Evolutionary conservation across 176 grass and related monocot genomes (phyloP), one percentile per base, ranked within the genome.

Genomic region (Hsuehochloa calcarea): DNA sequence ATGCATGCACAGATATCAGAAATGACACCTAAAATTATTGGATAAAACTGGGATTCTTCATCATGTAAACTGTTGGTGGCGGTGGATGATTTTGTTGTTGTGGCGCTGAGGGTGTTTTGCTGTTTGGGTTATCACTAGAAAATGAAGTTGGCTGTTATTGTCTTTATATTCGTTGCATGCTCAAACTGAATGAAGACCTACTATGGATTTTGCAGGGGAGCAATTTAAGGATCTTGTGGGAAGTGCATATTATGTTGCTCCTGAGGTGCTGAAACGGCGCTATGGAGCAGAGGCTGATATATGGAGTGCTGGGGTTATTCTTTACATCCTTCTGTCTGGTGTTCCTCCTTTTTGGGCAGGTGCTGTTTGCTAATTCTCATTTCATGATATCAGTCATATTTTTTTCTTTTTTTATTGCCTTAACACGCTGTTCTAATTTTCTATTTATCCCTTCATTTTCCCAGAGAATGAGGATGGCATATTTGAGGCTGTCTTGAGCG

Each of bases 311-410:
- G 96, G 93, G 31, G 87, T 99, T 69, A 99, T 99, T 85, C 93
- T 99, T 39, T 99, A 99, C 81, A 99, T 99, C 79, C 96, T 99
- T 86, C 86, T 99, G 19, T 94, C 93, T 58, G 96, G 93, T 88
- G 96, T 99, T 79, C 96, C 96, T 74, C 96, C 96, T 70, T 99
- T 96, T 90, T 99, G 96, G 96, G 96, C 90, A 90, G 96, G 96
- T 99, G 75, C 8, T 15, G 25, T 74, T 56, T 67, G 19, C 29
- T 58, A 54, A 13, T 69, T 80, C 6, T 64, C 38, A 65, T 22
- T 60, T 80, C 19, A 19, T 27, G 59, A 27, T 62, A n/a, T 74
- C 26, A 49, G 35, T 5, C 59, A 14, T 61, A 61, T 13, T 58
- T 19, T 56, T 46, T n/a, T 1, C 74, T 64, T 77, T 14, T 80